Conservation (phyloP, 2,329 filamentous ascomycete species). For the Scytalidium sp. region DNA sequence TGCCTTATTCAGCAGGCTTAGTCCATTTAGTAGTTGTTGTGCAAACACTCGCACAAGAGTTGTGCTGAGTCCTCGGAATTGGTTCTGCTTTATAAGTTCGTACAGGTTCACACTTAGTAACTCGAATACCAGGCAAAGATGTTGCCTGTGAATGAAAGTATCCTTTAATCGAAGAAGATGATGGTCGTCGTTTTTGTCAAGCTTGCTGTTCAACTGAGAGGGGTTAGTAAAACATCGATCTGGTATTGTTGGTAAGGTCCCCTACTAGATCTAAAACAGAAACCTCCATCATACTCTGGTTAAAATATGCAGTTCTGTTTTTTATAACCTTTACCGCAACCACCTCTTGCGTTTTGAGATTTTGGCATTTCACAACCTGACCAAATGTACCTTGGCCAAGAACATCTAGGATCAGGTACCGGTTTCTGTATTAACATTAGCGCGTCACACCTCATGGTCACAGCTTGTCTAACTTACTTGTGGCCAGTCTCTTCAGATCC, state of each 20-base stretch:
- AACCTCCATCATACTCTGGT: slow-evolving; percentile 99
- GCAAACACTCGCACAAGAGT: slow-evolving; percentile 96
- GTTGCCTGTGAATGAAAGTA: slow-evolving; percentile 96
- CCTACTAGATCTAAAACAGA: slow-evolving; percentile 90
- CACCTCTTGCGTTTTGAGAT: slow-evolving; percentile 96
- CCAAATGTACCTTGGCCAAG: slow-evolving; percentile 97
- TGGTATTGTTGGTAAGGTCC: slow-evolving; percentile 4
- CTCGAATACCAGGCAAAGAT: slow-evolving; percentile 95
- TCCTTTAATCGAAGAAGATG: slow-evolving; percentile 93
- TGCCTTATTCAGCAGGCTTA: slow-evolving; percentile 92
- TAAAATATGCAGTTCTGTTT: slow-evolving; percentile 98
- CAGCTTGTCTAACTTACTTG: slow-evolving; percentile 60
- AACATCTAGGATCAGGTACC: slow-evolving; percentile 95
- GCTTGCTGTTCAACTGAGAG: slow-evolving; percentile 85
- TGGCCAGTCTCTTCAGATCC: slow-evolving; percentile 97
- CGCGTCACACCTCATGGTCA: slow-evolving; percentile 12
- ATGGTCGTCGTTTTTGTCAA: slow-evolving; percentile 99
- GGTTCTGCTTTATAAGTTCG: slow-evolving; percentile 98
- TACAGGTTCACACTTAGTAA: slow-evolving; percentile 96
- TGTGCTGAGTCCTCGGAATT: slow-evolving; percentile 95
- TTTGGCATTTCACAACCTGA: slow-evolving; percentile 98
- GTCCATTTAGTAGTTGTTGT: slow-evolving; percentile 89
- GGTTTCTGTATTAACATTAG: slow-evolving; percentile 59
- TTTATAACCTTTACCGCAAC: slow-evolving; percentile 99
- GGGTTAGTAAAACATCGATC: slow-evolving; percentile 20